A percentile compares a stretch with the other conserved stretches of the same genome.
Conservation (phyloP, 169 alveolate species). For the Fabrea salina region DNA sequence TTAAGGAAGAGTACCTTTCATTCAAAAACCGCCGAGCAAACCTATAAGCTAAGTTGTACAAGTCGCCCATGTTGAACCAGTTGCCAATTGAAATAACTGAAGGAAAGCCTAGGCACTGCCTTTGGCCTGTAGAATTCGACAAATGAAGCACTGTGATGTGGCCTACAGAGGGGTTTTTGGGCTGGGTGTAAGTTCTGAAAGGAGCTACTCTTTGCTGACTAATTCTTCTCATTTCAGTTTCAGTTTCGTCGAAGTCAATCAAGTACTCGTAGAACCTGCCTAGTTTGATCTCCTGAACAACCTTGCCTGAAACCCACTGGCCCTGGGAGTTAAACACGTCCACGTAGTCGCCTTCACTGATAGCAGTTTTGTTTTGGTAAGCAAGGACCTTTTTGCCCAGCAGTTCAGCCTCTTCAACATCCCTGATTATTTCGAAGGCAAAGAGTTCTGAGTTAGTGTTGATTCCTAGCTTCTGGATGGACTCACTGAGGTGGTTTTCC, state of each 20-base stretch:
- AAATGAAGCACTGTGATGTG: background rate
- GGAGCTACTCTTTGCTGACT: background rate
- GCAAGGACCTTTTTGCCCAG: background rate
- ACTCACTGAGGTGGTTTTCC: background rate
- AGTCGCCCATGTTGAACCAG: background rate
- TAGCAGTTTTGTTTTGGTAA: background rate
- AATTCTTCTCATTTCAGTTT: background rate
- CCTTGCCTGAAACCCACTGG: background rate
- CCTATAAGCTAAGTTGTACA: background rate
- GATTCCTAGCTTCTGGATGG: background rate
- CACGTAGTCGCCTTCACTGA: background rate
- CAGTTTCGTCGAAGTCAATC: background rate
- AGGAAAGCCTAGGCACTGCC: background rate
- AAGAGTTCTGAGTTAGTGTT: background rate
- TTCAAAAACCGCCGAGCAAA: background rate
- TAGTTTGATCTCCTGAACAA: background rate
- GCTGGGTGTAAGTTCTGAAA: background rate
- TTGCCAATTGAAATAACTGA: conserved; percentile 16
- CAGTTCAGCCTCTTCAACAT: conserved; percentile 10
- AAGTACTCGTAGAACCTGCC: background rate
- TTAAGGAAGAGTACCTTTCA: background rate
- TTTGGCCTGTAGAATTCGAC: background rate
- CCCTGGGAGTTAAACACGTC: background rate
- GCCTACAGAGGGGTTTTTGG: background rate
- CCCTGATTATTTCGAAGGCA: background rate